These are phyloP conservation scores for Fomitiporia mediterranea DNA, from an alignment of 1,284 basidiomycete genomes.

Conservation along the genomic window DNA sequence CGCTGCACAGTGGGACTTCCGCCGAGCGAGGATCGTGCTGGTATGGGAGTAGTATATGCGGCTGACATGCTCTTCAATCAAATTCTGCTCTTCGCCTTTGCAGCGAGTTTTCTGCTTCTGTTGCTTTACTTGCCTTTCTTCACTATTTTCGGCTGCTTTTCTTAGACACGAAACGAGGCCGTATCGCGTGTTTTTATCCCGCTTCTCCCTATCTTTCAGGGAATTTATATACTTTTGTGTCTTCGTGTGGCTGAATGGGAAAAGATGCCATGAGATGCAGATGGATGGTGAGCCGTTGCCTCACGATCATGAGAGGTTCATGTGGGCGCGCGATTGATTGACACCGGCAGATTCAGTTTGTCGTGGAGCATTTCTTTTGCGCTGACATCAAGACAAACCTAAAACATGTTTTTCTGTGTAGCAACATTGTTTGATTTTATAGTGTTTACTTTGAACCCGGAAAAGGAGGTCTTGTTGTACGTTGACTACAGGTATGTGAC, in stretches of 20 bases:
- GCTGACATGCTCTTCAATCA: slow-evolving; percentile 42
- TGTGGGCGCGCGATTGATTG: neutral
- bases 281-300: neutral
- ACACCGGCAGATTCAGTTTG: neutral
- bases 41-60: slow-evolving; percentile 67
- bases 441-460: neutral
- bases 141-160: neutral
- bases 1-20: slow-evolving; percentile 68
- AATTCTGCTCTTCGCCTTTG: neutral
- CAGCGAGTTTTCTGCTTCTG: slow-evolving; percentile 2
- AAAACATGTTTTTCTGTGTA: neutral
- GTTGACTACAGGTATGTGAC: neutral
- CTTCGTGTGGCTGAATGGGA: too few species aligned
- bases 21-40: slow-evolving; percentile 64
- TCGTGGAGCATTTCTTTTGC: too few species aligned
- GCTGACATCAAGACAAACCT: neutral
- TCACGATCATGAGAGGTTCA: slow-evolving; percentile 6
- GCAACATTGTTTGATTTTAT: neutral
- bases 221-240: too few species aligned
- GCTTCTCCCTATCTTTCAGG: slow-evolving; percentile 16
- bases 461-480: neutral
- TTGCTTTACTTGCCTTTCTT: slow-evolving; percentile 16
- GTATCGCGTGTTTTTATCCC: slow-evolving; percentile 11
- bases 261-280: neutral
- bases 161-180: too few species aligned